These are phyloP conservation scores for Davidsoniella eucalypti DNA, from an alignment of 2,329 filamentous ascomycete genomes.

Conservation along the genomic window DNA sequence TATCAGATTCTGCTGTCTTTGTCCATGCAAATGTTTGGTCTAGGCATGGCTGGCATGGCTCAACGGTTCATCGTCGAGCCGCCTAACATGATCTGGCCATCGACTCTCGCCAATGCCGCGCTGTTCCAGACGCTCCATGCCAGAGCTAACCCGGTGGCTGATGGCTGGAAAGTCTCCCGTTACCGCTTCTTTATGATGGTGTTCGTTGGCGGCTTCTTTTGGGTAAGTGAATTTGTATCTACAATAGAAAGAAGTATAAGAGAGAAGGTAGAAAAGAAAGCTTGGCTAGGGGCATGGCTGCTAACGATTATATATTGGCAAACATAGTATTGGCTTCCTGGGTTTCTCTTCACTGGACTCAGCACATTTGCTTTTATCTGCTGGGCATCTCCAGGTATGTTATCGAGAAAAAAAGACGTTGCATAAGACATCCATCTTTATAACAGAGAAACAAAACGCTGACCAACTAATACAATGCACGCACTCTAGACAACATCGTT, in stretches of 20 bases:
- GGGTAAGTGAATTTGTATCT: conserved; percentile 18
- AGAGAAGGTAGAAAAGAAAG: too few relatives aligned
- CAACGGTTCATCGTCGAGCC: conserved; percentile 36
- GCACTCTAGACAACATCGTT: conserved; percentile 27
- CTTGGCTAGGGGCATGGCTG: too few relatives aligned
- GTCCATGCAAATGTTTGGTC: conserved; percentile 38
- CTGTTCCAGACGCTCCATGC: conserved; percentile 33
- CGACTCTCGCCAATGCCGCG: conserved; percentile 36
- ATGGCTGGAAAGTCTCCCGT: conserved; percentile 45
- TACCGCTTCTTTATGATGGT: conserved; percentile 46
- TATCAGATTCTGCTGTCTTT: conserved; percentile 38
- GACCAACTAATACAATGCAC: background rate
- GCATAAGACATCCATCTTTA: background rate
- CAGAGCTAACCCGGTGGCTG: conserved; percentile 30
- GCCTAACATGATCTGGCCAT: conserved; percentile 41
- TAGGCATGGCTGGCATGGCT: conserved; percentile 37
- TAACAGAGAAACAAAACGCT: background rate
- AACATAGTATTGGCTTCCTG: conserved; percentile 34
- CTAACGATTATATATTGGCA: too few relatives aligned
- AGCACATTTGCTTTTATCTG: conserved; percentile 43
- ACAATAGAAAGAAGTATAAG: too few relatives aligned
- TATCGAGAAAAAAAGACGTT: background rate
- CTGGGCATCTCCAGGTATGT: conserved; percentile 34
- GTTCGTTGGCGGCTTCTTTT: conserved; percentile 31
- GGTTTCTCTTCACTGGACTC: conserved; percentile 28